Percentiles rank a stretch among this genome's conserved stretches.
These are phyloP conservation scores for Mediolabrus comicus DNA, from an alignment of 108 stramenopile genomes.

Conservation along the genomic window DNA sequence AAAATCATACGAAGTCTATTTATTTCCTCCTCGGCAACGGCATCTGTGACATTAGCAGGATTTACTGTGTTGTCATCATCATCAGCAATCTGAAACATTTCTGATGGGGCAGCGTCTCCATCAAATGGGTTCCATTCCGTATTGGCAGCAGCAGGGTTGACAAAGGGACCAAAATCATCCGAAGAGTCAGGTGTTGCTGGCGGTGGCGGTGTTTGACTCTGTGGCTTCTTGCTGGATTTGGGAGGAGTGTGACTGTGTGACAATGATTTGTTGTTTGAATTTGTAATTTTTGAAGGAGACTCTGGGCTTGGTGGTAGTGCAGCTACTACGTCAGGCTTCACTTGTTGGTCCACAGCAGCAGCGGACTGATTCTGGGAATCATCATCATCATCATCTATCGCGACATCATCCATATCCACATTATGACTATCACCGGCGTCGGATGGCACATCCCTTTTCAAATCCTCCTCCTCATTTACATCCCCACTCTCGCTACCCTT, in stretches of 20 bases:
- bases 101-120: neutral
- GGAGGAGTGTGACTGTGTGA: neutral
- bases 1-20: constrained; percentile 54
- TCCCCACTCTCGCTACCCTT: neutral
- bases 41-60: neutral
- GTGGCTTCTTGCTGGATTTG: neutral
- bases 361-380: neutral
- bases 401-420: neutral
- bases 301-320: neutral
- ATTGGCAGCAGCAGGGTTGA: neutral
- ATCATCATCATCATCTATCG: neutral
- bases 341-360: neutral
- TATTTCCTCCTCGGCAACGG: constrained; percentile 44
- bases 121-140: constrained; percentile 38
- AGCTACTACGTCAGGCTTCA: neutral
- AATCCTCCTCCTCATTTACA: neutral
- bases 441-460: neutral
- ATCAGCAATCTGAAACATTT: constrained; percentile 17
- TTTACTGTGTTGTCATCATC: neutral
- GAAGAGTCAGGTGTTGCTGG: neutral
- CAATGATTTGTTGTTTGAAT: neutral
- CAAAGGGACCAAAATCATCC: constrained; percentile 18
- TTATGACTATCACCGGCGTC: neutral
- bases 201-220: neutral
- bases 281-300: neutral